Conservation (phyloP, 2,329 filamentous ascomycete genomes). For the Neopestalotiopsis sp. region DNA sequence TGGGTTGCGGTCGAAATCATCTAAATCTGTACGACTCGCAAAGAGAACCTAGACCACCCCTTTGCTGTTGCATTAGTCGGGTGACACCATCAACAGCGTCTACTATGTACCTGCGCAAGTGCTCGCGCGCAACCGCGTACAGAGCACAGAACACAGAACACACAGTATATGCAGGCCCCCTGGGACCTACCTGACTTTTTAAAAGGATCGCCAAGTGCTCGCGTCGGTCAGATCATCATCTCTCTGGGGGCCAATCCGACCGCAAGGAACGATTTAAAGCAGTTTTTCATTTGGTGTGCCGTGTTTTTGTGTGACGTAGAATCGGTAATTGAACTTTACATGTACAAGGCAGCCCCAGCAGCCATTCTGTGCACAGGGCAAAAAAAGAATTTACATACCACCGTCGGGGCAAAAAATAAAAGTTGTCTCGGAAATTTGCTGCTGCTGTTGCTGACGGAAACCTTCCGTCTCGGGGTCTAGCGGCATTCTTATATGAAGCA, state of each 20-base stretch:
- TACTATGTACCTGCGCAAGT: neutral
- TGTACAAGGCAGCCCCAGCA: no score
- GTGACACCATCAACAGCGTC: neutral
- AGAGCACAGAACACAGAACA: no score
- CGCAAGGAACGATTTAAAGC: neutral
- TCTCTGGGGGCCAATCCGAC: no score
- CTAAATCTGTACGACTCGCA: neutral
- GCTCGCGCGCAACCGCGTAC: neutral
- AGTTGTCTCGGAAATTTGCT: slow-evolving; percentile 12
- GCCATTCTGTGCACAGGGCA: neutral
- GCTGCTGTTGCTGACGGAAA: neutral
- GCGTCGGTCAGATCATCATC: neutral
- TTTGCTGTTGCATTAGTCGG: neutral
- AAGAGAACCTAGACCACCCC: neutral
- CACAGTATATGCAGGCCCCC: neutral
- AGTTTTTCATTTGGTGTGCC: neutral
- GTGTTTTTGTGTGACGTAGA: neutral
- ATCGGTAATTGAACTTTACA: neutral
- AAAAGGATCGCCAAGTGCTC: neutral
- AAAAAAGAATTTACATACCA: neutral
- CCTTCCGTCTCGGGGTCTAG: slow-evolving; percentile 7
- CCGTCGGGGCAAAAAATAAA: neutral
- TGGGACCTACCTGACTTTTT: neutral
- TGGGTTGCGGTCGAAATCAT: neutral
- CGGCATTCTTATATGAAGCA: neutral